phyloP scores from a whole-genome alignment of 768 basidiomycete genomes.

The Hericium rajendrae region DNA sequence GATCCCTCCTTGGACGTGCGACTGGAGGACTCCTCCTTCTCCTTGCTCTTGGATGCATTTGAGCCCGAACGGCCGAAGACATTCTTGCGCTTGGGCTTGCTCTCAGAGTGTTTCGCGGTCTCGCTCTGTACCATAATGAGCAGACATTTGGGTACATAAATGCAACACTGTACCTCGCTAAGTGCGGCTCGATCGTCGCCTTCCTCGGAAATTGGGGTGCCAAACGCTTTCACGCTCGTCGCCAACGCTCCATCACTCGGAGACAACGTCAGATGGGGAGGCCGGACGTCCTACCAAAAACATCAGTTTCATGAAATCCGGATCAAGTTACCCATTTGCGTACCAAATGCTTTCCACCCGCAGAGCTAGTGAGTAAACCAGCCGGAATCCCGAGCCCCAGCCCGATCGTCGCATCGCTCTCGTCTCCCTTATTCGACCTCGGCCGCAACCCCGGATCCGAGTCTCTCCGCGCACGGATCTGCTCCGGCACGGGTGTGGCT shows the following conservation, averaged over 20 bases:
- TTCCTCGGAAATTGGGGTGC: constrained; percentile 21
- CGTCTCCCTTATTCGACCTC: constrained; percentile 2
- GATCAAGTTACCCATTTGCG: no score
- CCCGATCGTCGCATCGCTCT: constrained; percentile 15
- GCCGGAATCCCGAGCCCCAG: constrained; percentile 22
- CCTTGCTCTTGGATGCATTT: constrained; percentile 22
- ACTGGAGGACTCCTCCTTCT: constrained; percentile 16
- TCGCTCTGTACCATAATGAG: constrained; percentile 37
- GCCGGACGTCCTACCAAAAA: constrained; percentile 32
- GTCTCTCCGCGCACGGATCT: constrained; percentile 1
- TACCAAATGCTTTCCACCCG: no score
- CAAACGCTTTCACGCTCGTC: constrained; percentile 25
- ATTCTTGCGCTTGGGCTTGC: constrained; percentile 36
- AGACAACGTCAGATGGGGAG: constrained; percentile 43
- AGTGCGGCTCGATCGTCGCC: constrained; percentile 43
- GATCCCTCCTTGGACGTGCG: constrained; percentile 19
- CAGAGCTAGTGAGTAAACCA: not conserved
- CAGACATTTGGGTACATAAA: not conserved
- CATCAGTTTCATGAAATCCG: not conserved
- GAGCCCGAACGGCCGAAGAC: constrained; percentile 56
- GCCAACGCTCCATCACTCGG: constrained; percentile 54
- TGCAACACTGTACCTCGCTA: constrained; percentile 54
- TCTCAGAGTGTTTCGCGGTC: constrained; percentile 24
- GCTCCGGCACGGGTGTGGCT: not conserved
- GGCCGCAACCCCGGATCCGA: constrained; percentile 9